A percentile compares a stretch with the other conserved stretches of the same genome.
Evolutionary conservation across 768 basidiomycete species (phyloP).

Genomic region (Rhodotorula taiwanensis): DNA sequence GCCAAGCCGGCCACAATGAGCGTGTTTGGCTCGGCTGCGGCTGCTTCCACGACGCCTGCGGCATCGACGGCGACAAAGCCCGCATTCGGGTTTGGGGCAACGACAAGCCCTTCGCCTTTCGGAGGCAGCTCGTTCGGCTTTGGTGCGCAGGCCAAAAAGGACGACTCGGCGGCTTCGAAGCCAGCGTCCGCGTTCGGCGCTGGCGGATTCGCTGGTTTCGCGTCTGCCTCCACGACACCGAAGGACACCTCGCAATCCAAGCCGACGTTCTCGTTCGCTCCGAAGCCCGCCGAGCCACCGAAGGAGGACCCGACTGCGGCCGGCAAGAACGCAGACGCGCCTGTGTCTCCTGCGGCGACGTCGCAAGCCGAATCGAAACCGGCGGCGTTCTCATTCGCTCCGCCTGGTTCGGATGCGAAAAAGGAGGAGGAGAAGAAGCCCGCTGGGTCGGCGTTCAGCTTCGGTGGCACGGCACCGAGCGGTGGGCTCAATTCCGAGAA

Average conservation of each 20-base stretch:
- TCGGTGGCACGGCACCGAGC: neutral
- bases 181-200: neutral
- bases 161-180: neutral
- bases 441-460: neutral
- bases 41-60: neutral
- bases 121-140: slow-evolving; percentile 16
- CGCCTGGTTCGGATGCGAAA: neutral
- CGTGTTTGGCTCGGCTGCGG: neutral
- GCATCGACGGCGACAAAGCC: neutral
- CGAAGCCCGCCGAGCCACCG: neutral
- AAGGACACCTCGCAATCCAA: neutral
- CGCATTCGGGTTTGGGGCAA: neutral
- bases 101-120: neutral
- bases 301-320: too few species aligned
- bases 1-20: neutral
- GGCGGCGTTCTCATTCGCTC: slow-evolving; percentile 1
- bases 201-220: slow-evolving; percentile 10
- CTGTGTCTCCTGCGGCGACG: too few species aligned
- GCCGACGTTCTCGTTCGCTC: slow-evolving; percentile 12
- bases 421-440: neutral
- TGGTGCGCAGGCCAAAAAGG: neutral
- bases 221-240: neutral
- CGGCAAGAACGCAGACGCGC: neutral
- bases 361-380: too few species aligned
- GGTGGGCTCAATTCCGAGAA: too few species aligned